phyloP scores from a whole-genome alignment of 1,284 basidiomycete species.

The Cryptococcus hybrid region DNA sequence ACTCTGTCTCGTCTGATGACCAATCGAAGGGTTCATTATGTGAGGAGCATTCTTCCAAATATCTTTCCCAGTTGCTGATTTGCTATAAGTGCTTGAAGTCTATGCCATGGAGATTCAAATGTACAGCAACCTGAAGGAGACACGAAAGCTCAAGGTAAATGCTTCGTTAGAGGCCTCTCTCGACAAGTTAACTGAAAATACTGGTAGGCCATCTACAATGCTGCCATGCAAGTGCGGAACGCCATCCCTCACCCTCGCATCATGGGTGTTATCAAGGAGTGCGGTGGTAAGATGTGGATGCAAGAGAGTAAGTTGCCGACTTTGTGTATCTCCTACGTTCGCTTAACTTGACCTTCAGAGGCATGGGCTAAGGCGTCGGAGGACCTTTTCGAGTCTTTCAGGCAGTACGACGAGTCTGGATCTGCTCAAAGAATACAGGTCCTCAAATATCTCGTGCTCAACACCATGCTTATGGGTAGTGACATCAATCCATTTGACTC shows the following conservation, averaged over 20 bases:
- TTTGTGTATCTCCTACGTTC: neutral
- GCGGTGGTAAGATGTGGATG: slow-evolving; percentile 99
- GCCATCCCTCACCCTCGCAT: slow-evolving; percentile 98
- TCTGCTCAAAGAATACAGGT: slow-evolving; percentile 96
- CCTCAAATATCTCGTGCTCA: slow-evolving; percentile 95
- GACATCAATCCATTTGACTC: slow-evolving; percentile 99
- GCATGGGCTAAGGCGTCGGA: slow-evolving; percentile 96
- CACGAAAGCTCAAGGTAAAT: slow-evolving; percentile 85
- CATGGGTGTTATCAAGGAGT: slow-evolving; percentile 98
- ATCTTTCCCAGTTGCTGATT: slow-evolving; percentile 4
- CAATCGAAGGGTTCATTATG: slow-evolving; percentile 50
- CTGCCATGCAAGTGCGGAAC: slow-evolving; percentile 85
- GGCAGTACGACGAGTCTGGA: slow-evolving; percentile 97
- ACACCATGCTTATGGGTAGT: slow-evolving; percentile 97
- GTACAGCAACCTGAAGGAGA: slow-evolving; percentile 95
- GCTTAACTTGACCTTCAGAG: slow-evolving; percentile 53
- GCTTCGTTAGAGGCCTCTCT: neutral
- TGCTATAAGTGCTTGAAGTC: slow-evolving; percentile 73
- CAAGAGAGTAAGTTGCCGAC: slow-evolving; percentile 75
- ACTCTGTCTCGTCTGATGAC: slow-evolving; percentile 48
- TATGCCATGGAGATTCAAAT: slow-evolving; percentile 99
- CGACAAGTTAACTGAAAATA: neutral
- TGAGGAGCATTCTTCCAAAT: slow-evolving; percentile 15
- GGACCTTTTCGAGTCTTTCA: slow-evolving; percentile 98
- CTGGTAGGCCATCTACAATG: slow-evolving; percentile 92